phyloP scores from a whole-genome alignment of 1,284 basidiomycete genomes.

The Melampsora occidentalis region DNA sequence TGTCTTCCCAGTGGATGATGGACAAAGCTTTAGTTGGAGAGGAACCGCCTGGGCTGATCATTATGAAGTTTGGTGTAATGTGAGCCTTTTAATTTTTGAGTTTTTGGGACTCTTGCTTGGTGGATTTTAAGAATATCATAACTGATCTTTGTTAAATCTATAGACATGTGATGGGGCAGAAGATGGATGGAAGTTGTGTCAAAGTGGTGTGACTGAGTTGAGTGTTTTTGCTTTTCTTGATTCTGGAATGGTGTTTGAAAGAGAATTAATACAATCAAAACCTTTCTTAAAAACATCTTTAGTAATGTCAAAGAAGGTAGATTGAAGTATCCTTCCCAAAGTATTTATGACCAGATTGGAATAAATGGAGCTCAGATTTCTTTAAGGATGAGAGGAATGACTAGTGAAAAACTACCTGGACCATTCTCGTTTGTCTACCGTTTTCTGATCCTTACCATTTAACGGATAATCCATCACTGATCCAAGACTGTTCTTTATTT shows the following conservation, averaged over 20 bases:
- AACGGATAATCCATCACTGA: background rate
- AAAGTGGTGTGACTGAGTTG: conserved; percentile 33
- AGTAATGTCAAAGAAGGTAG: conserved; percentile 38
- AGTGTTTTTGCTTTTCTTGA: background rate
- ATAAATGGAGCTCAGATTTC: background rate
- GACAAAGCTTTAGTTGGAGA: conserved; percentile 38
- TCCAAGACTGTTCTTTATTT: background rate
- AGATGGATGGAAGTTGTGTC: conserved; percentile 34
- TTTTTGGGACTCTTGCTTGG: background rate
- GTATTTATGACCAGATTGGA: conserved; percentile 2
- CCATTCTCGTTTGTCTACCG: conserved; percentile 22
- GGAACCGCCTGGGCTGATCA: conserved; percentile 35
- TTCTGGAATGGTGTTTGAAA: background rate
- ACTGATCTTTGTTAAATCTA: background rate
- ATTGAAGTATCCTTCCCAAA: conserved; percentile 25
- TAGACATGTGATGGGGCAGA: background rate
- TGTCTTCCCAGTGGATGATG: conserved; percentile 15
- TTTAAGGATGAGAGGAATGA: conserved; percentile 35
- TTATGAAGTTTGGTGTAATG: conserved; percentile 35
- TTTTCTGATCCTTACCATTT: background rate
- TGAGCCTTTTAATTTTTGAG: background rate
- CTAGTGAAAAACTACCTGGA: conserved; percentile 12
- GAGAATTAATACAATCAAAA: background rate
- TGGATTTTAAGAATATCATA: background rate
- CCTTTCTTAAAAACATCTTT: background rate